Evolutionary conservation across 768 basidiomycete genomes (phyloP), one percentile per base, ranked within the genome.

Genomic region (Tricholoma bakamatsutake): DNA sequence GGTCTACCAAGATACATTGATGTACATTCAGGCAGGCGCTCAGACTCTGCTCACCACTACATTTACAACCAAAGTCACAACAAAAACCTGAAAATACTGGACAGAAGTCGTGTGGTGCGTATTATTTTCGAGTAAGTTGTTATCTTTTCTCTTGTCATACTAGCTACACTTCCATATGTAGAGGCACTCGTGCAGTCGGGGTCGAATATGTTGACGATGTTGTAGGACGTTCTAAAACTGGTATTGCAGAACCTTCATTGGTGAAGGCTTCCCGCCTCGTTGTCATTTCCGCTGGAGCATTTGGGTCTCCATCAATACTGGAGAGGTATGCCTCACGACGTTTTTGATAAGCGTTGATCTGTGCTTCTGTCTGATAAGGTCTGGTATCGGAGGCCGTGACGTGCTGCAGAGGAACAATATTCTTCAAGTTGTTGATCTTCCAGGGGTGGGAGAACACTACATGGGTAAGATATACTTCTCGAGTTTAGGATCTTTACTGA

Each of bases 401-500:
- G 61, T 86, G 39, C 69, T 90, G 40, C 63, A 76, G 39, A 69
- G 68, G 35, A 69, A 79, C 52, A 74, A 73, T 11, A 77, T 92
- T 33, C 61, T 69, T 5, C 71, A 75, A 56, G 51, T 81, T 28
- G 75, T 87, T 15, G 81, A 88, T 53, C 78, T 91, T 11, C 87
- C 88, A 1, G 85, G 85, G n/a, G 90, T 94, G 0, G 90, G 90
- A 13, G 84, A 87, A 64, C 80, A 89, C 59, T 82, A 80, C 53
- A 74, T 77, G 60, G 83, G 82, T 45, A 45, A 45, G 21, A 27
- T 45, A 24, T 27, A 13, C 18, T 45, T 40, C 3, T n/a, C n/a
- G 2, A 21, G 9, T 10, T 18, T 18, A 24, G 43, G 40, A 24
- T 4, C 7, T 21, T 35, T 21, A 11, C 34, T 5, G 35, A 56